Base-by-base conservation (phyloP, 208 protist genomes). In the Leishmania gerbilli region DNA sequence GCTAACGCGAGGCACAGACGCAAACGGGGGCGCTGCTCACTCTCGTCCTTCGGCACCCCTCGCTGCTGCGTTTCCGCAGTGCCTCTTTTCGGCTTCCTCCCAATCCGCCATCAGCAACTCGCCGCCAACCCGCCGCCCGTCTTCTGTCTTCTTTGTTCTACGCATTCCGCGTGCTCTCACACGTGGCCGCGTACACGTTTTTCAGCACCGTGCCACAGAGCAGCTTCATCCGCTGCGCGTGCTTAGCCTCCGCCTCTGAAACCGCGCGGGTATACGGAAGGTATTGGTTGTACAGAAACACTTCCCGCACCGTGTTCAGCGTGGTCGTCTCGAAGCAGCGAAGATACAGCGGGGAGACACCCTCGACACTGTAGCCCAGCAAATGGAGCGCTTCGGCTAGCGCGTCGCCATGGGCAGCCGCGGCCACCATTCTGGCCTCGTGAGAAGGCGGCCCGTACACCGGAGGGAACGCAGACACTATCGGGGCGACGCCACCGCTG, bases 141-240 rank as follows among this genome's bases (percentile, higher is more conserved):
- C n/a, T n/a, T n/a, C n/a, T 47, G 17, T 5, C 51, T 31, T n/a
- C 27, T n/a, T 37, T 31, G 15, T 17, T 37, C 71, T 79, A 74
- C 49, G 64, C 65, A 40, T 64, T 75, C 55, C 79, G 72, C 40
- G 71, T 37, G n/a, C 69, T 72, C 71, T 87, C 84, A 34, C 76
- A 79, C 34, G 74, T 82, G 9, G 82, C 60, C 1, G 78, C 78
- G 76, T 93, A 95, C 0, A 95, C 80, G 47, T 87, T 91, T 76
- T 93, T 95, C 24, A 95, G 83, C 19, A 90, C 77, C 9, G 87
- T 90, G 45, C 89, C 88, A 62, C 92, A 95, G 62, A 92, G 91
- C 45, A 85, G 75, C 78, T 90, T 88, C 79, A 92, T 71, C 60
- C 90, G 87, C 37, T 85, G 82, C 19, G 82, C 83, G 68, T 88